Conservation (phyloP, 192 early-diverging fungal species). For the Podochytrium sp. region DNA sequence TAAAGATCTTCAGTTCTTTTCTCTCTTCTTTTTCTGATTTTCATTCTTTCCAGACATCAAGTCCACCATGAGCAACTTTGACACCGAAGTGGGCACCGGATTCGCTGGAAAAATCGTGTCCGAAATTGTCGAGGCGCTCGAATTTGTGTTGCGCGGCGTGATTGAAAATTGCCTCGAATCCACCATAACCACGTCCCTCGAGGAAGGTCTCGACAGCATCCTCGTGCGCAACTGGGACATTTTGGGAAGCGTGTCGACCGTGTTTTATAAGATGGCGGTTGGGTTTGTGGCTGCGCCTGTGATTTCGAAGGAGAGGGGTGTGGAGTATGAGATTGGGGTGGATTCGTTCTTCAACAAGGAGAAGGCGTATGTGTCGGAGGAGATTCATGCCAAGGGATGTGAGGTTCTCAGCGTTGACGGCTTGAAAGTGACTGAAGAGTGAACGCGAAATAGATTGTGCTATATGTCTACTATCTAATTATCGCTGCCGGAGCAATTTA, state of each 20-base stretch:
- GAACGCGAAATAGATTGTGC: background rate
- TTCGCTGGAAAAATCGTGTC: slow-evolving; percentile 6
- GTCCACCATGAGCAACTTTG: slow-evolving; percentile 10
- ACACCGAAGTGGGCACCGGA: slow-evolving; percentile 4
- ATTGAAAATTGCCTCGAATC: background rate
- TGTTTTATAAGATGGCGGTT: slow-evolving; percentile 11
- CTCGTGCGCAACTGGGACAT: slow-evolving; percentile 16
- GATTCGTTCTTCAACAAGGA: slow-evolving; percentile 2
- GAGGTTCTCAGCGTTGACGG: background rate
- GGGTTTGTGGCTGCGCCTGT: background rate
- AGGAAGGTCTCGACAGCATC: background rate
- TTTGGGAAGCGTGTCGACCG: slow-evolving; percentile 1
- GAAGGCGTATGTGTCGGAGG: background rate
- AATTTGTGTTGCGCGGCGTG: background rate
- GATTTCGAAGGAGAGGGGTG: slow-evolving; percentile 14
- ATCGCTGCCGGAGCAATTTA: background rate
- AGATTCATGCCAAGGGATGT: background rate
- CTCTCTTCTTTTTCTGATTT: background rate
- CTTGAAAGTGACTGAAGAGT: background rate
- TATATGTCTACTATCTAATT: too few species aligned
- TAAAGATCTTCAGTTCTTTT: background rate
- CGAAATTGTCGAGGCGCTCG: background rate
- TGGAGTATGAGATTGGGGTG: slow-evolving; percentile 9
- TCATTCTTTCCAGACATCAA: background rate
- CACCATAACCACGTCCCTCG: background rate